Percentiles rank a stretch among this genome's conserved stretches.
These are phyloP conservation scores for Lactifluus subvellereus DNA, from an alignment of 768 basidiomycete species.

Conservation along the genomic window DNA sequence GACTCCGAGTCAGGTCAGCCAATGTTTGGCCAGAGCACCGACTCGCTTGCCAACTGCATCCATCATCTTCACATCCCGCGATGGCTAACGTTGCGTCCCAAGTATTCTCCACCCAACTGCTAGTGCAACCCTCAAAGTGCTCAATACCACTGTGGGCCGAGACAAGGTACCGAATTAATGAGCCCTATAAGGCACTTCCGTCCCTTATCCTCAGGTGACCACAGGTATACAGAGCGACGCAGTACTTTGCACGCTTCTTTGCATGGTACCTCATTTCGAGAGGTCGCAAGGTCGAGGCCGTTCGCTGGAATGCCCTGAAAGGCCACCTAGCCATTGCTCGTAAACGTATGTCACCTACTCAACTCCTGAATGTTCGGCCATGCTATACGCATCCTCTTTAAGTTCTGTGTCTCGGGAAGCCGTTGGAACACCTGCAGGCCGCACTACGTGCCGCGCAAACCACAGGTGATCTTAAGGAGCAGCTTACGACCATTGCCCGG, in stretches of 20 bases:
- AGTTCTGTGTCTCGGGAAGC: slow-evolving; percentile 94
- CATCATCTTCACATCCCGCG: slow-evolving; percentile 2
- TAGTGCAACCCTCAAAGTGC: slow-evolving; percentile 68
- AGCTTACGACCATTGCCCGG: slow-evolving; percentile 69
- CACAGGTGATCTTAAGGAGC: slow-evolving; percentile 55
- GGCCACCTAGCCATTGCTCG: slow-evolving; percentile 75
- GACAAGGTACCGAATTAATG: slow-evolving; percentile 64
- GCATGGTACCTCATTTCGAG: slow-evolving; percentile 73
- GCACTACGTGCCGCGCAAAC: slow-evolving; percentile 66
- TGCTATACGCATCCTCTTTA: neutral
- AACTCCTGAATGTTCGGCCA: neutral
- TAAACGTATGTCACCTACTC: slow-evolving; percentile 51
- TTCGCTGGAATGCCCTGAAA: slow-evolving; percentile 81
- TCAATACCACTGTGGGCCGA: slow-evolving; percentile 76
- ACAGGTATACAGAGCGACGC: slow-evolving; percentile 83
- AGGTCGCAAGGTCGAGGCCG: slow-evolving; percentile 65
- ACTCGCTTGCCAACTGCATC: neutral
- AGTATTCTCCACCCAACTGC: slow-evolving; percentile 81
- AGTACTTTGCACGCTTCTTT: slow-evolving; percentile 86
- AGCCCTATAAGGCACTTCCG: neutral
- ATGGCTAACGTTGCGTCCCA: slow-evolving; percentile 56
- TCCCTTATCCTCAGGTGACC: neutral
- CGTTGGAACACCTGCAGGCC: slow-evolving; percentile 88
- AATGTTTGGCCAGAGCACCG: too few relatives aligned
- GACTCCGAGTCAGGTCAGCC: too few relatives aligned